Evolutionary conservation across 192 early-diverging fungal genomes (phyloP), one percentile per base, ranked within the genome.

Genomic region (Phycomyces blakesleeanus): DNA sequence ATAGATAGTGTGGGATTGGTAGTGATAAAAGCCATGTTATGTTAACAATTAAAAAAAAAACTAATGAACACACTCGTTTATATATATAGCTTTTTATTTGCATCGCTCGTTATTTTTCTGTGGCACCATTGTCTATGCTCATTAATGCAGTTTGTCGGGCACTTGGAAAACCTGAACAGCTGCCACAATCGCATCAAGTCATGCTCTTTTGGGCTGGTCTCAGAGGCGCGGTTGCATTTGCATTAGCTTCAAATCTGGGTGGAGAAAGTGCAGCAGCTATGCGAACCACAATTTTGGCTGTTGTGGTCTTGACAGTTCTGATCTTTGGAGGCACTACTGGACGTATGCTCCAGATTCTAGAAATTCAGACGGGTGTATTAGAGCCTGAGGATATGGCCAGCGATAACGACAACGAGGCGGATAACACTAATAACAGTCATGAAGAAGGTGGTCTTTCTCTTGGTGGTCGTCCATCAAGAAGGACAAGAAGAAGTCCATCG

Each of bases 181-280:
- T 72, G 57, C 83, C 73, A 12, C 73, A 82, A 55, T 80, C 81
- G 12, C 87, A 94, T 71, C 93, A 96, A 71, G 83, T 90, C 14
- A 97, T 98, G 94, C 69, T 98, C 6, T 96, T 93, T 76, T 98
- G 94, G 94, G 89, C 94, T 14, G 93, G 94, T 2, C 78, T 98
- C 2, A 90, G 97, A 38, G 97, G 97, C 6, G 95, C 97, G 5
- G 95, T 98, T 11, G 94, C 97, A 0, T 96, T 97, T 76, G 97
- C 97, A 0, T 79, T 98, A 27, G 88, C 93, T 9, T 91, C 89
- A 63, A 87, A 93, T 66, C 77, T 97, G 3, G 78, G 78, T 1
- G 89, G 84, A 16, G 75, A 85, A 26, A 83, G 77, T 55, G 89
- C 81, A 3, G 73, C 85, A 8, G 84, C 91, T 37, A 83, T 96